Base-by-base conservation (phyloP, 495 filamentous ascomycete genomes). In the Penicilliopsis zonata region DNA sequence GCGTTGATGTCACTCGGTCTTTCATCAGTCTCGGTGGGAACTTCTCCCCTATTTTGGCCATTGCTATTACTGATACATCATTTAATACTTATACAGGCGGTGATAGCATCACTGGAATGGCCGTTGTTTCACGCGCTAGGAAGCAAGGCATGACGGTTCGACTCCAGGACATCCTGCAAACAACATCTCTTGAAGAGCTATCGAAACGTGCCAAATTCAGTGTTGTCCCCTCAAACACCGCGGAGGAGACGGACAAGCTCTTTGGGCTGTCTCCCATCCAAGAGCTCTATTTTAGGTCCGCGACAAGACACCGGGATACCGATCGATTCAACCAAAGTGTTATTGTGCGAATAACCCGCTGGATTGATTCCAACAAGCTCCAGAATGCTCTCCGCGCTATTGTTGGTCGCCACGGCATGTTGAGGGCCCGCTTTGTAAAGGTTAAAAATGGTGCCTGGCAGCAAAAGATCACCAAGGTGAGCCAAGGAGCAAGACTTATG, bases 241-340 rank as follows among this genome's bases (percentile, higher is more conserved):
- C 51, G 18, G 60, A 65, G 33, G 47, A 55, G 28, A 33, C 51
- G 9, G 53, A 55, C 12, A 63, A 70, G 19, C 40, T 44, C 21
- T 84, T 83, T 43, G 63, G 61, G 8, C 47, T 67, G 9, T 63
- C 63, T 6, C 62, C 64, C 13, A 54, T 67, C 19, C 64, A 69
- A 37, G 46, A 46, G 15, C 42, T 69, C 6, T 67, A 59, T 34
- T 59, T 65, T 36, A 54, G 76, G 17, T 51, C 51, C n/a, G 47
- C 53, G 0, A 39, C 46, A n/a, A 53, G 65, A 2, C 65, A 59
- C 17, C 61, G 67, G 35, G 70, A 69, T 16, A 40, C 18, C 0
- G 42, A 48, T 26, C 72, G 78, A 18, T 86, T 80, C 49, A 83
- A 84, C 43, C 78, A 80, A 41, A 82, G 79, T 44, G 63, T 82